Percentiles rank a stretch among this genome's conserved stretches.
Conservation (phyloP, 2,329 filamentous ascomycete genomes). For the Davidsoniella virescens region DNA sequence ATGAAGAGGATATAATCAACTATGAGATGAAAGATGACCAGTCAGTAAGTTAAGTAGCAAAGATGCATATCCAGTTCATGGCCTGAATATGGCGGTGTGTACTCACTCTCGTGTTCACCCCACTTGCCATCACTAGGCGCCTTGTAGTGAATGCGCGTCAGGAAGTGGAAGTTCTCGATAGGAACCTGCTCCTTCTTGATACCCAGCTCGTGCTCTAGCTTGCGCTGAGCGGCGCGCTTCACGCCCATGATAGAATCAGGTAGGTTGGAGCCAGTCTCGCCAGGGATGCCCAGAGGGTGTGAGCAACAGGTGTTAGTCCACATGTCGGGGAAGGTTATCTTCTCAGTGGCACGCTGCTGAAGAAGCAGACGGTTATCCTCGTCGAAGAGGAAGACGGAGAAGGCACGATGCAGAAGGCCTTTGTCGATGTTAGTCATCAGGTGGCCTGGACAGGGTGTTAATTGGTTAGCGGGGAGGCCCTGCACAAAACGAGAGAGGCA, state of each 20-base stretch:
- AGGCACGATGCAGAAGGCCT: slow-evolving; percentile 88
- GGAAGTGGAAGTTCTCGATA: slow-evolving; percentile 77
- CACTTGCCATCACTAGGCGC: slow-evolving; percentile 93
- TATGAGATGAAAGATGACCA: slow-evolving; percentile 20
- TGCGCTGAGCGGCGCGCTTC: slow-evolving; percentile 81
- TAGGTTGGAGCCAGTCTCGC: slow-evolving; percentile 74
- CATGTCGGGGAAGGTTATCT: slow-evolving; percentile 98
- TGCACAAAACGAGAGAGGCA: not conserved
- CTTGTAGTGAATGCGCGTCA: slow-evolving; percentile 96
- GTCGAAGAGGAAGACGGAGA: slow-evolving; percentile 97
- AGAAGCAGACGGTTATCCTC: slow-evolving; percentile 81
- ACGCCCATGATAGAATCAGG: slow-evolving; percentile 69
- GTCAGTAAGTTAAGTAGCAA: not conserved
- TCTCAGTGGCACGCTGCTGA: slow-evolving; percentile 87
- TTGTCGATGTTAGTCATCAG: slow-evolving; percentile 98
- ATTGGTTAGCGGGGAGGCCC: not conserved
- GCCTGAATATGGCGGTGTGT: not conserved
- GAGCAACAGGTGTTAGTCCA: slow-evolving; percentile 99
- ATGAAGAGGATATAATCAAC: slow-evolving; percentile 99
- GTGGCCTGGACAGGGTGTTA: slow-evolving; percentile 49
- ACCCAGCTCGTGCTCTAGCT: slow-evolving; percentile 86
- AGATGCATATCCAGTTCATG: not conserved
- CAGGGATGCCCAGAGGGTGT: slow-evolving; percentile 79
- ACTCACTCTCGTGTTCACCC: slow-evolving; percentile 94
- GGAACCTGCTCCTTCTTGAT: slow-evolving; percentile 83